Evolutionary conservation across 495 filamentous ascomycete genomes (phyloP).

Genomic region (Astrocystis sublimbata): DNA sequence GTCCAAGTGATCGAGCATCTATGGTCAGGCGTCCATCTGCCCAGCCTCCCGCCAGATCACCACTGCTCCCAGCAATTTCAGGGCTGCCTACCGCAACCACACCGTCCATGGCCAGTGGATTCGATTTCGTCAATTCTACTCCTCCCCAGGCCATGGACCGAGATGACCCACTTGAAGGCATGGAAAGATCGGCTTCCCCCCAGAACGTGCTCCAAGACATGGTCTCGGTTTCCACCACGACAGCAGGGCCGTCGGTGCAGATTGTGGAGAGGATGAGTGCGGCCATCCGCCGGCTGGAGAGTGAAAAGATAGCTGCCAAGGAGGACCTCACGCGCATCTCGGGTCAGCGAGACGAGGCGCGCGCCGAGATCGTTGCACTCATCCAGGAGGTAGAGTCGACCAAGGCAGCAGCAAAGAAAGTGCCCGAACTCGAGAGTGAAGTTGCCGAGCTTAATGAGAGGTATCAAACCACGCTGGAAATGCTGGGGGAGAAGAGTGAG

Average conservation of each 20-base stretch:
- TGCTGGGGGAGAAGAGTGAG: constrained; percentile 97
- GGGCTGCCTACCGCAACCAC: constrained; percentile 19
- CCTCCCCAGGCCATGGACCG: constrained; percentile 65
- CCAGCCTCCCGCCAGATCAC: constrained; percentile 40
- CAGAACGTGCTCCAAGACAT: constrained; percentile 81
- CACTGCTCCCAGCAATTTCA: constrained; percentile 22
- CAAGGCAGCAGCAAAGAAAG: constrained; percentile 57
- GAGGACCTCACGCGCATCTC: constrained; percentile 82
- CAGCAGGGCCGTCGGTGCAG: constrained; percentile 89
- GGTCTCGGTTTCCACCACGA: constrained; percentile 83
- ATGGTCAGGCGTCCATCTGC: constrained; percentile 41
- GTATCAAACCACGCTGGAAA: constrained; percentile 88
- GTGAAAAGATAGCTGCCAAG: constrained; percentile 79
- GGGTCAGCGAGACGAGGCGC: constrained; percentile 82
- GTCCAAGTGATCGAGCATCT: constrained; percentile 31
- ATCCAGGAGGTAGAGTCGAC: constrained; percentile 83
- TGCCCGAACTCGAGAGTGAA: constrained; percentile 66
- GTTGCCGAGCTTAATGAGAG: constrained; percentile 64
- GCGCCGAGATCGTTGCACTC: constrained; percentile 82
- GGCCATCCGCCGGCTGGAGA: constrained; percentile 85
- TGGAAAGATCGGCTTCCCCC: constrained; percentile 62
- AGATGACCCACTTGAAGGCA: constrained; percentile 66
- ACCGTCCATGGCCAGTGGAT: constrained; percentile 25
- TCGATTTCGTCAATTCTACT: constrained; percentile 31
- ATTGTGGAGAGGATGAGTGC: constrained; percentile 96